These are phyloP conservation scores for Cinchona pubescens DNA, from an alignment of 257 asterid genomes.

Conservation along the genomic window DNA sequence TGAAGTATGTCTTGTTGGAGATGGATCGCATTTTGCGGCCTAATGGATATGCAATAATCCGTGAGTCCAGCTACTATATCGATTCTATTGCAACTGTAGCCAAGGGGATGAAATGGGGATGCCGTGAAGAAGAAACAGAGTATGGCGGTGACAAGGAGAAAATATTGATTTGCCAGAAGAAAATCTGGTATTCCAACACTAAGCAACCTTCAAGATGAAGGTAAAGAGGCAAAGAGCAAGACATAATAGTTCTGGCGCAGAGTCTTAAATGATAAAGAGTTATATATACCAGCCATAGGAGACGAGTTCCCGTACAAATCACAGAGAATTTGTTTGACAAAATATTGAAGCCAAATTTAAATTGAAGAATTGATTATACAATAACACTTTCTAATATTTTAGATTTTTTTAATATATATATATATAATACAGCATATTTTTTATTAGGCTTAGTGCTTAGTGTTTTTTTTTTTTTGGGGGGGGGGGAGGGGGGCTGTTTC, in stretches of 20 bases:
- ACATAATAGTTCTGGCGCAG: conserved; percentile 11
- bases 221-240: neutral
- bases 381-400: conserved; percentile 8
- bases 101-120: conserved; percentile 90
- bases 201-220: conserved; percentile 47
- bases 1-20: conserved; percentile 85
- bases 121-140: conserved; percentile 83
- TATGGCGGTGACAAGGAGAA: conserved; percentile 62
- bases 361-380: conserved; percentile 26
- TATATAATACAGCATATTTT: conserved; percentile 30
- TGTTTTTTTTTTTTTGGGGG: conserved; percentile 27
- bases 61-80: conserved; percentile 69
- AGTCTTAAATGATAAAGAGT: conserved; percentile 30
- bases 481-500: too few species aligned
- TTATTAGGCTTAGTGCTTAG: conserved; percentile 35
- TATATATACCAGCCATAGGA: conserved; percentile 31
- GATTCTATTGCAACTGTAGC: conserved; percentile 67
- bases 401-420: neutral
- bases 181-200: conserved; percentile 75
- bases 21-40: conserved; percentile 97
- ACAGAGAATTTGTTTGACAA: conserved; percentile 17
- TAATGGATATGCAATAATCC: conserved; percentile 71
- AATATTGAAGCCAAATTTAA: conserved; percentile 20
- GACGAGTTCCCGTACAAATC: conserved; percentile 23
- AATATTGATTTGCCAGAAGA: conserved; percentile 91